Percentiles rank a stretch among this genome's conserved stretches.
Evolutionary conservation across 2,329 filamentous ascomycete genomes (phyloP).

Genomic region (Beauveria sp.): DNA sequence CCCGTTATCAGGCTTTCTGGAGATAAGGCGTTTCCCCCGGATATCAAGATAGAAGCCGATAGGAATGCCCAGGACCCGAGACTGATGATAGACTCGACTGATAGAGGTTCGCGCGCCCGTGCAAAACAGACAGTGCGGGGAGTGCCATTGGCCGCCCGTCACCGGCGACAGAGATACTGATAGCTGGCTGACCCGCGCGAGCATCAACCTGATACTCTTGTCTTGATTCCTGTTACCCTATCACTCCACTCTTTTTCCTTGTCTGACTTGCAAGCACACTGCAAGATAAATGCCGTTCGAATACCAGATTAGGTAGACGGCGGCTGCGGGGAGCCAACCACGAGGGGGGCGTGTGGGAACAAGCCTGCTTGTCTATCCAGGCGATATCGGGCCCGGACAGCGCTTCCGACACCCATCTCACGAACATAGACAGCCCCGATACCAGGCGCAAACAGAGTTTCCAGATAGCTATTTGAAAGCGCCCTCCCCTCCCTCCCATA

Average conservation of each 20-base stretch:
- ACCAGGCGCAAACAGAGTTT: conserved; percentile 2
- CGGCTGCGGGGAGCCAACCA: conserved; percentile 1
- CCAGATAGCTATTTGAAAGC: conserved; percentile 10
- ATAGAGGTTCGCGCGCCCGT: background rate
- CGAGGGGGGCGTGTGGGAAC: background rate
- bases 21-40: background rate
- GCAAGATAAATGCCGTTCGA: background rate
- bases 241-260: conserved; percentile 1
- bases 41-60: background rate
- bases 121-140: background rate
- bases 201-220: too few relatives aligned
- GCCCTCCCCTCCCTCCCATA: conserved; percentile 1
- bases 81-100: background rate
- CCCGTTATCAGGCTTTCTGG: background rate
- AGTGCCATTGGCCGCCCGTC: conserved; percentile 32
- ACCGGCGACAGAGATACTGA: conserved; percentile 43
- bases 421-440: background rate
- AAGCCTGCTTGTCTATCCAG: background rate
- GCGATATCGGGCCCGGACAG: conserved; percentile 11
- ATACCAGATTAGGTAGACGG: conserved; percentile 8
- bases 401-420: conserved; percentile 6
- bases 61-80: background rate
- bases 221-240: conserved; percentile 4
- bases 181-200: conserved; percentile 30
- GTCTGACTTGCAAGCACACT: background rate